Base-by-base conservation (phyloP, 2,329 filamentous ascomycete genomes). In the Venturia effusa region DNA sequence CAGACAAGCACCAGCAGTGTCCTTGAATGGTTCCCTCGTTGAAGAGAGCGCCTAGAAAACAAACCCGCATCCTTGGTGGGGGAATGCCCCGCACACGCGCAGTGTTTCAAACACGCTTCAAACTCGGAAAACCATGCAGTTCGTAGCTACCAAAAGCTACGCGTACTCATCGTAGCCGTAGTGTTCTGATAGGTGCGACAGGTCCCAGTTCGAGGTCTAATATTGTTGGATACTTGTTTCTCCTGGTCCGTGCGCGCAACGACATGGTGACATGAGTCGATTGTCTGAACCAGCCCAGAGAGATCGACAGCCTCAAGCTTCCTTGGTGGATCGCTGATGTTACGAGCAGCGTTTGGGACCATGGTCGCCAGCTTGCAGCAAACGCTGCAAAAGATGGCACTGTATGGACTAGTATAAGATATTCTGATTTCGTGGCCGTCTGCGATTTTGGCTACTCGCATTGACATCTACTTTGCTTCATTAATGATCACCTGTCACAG, bases 101-200 rank as follows among this genome's bases (percentile, higher is more conserved):
- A 4, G 30, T 11, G 51, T 57, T 57, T 57, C 51, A 57, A 57
- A 57, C 51, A 34, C 51, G 51, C 51, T 57, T 57, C 51, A 57
- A 57, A 34, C 51, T 32, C 24, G 13, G 6, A 17, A 10, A n/a
- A n/a, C n/a, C n/a, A n/a, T n/a, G n/a, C n/a, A n/a, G n/a, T n/a
- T n/a, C n/a, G n/a, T n/a, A n/a, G n/a, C n/a, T n/a, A n/a, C n/a
- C n/a, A n/a, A n/a, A n/a, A n/a, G n/a, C n/a, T n/a, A 57, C 51
- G 27, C 30, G 51, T 57, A 11, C 27, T 34, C 7, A n/a, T 34
- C 34, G 30, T 11, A 34, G 24, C 51, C 51, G 27, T 57, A 34
- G 19, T 34, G 4, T 17, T 57, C 30, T 57, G 51, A 19, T 57
- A 57, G 51, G 51, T 57, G 51, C 51, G 51, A 57, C 51, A 57